These are phyloP conservation scores for Leccinum subgranulosum DNA, from an alignment of 768 basidiomycete species.

Conservation along the genomic window DNA sequence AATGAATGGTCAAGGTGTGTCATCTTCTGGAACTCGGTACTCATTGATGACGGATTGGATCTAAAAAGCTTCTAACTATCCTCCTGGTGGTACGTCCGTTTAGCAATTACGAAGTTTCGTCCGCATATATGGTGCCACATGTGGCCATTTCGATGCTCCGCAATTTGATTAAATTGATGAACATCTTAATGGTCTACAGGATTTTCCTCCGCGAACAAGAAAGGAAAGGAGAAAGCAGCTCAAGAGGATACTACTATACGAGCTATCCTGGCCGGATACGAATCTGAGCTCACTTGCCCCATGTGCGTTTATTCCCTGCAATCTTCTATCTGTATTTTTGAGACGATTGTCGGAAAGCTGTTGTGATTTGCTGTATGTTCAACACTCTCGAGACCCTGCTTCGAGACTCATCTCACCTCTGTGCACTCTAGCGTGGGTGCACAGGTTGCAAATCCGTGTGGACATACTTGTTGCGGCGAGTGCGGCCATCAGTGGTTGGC, in stretches of 20 bases:
- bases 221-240: conserved; percentile 43
- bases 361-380: conserved; percentile 63
- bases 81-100: conserved; percentile 19
- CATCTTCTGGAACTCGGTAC: not conserved
- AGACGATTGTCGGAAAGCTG: conserved; percentile 48
- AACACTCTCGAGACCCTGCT: not conserved
- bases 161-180: not conserved
- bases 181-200: conserved; percentile 3
- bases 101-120: not conserved
- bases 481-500: conserved; percentile 62
- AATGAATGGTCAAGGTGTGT: conserved; percentile 7
- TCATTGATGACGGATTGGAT: not conserved
- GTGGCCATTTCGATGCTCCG: conserved; percentile 1
- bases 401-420: not conserved
- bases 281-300: conserved; percentile 66
- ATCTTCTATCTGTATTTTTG: not conserved
- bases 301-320: conserved; percentile 49
- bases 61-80: not conserved
- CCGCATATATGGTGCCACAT: not conserved
- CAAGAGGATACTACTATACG: conserved; percentile 23
- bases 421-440: conserved; percentile 49
- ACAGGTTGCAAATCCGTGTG: conserved; percentile 67
- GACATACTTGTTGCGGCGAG: conserved; percentile 68
- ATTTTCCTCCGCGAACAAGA: conserved; percentile 28
- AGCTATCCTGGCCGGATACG: conserved; percentile 44